Evolutionary conservation across 1,284 basidiomycete genomes (phyloP).

Genomic region (Irpex sp.): DNA sequence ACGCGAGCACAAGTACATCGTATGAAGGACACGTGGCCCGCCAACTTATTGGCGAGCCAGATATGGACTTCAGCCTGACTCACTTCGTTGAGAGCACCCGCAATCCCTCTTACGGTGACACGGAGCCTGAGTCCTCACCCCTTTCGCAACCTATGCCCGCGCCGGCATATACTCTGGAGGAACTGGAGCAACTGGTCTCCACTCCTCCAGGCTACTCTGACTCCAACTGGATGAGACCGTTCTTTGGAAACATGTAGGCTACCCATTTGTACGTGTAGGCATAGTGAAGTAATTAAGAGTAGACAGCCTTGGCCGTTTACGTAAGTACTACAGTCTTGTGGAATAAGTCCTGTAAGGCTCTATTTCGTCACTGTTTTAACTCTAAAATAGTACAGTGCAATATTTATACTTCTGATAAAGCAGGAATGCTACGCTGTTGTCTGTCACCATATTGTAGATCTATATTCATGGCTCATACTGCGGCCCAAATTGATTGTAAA

Average conservation of each 20-base stretch:
- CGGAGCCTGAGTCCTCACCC: background rate
- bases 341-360: too few relatives aligned
- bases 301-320: too few relatives aligned
- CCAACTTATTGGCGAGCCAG: slow-evolving; percentile 1
- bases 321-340: too few relatives aligned
- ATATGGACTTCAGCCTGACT: slow-evolving; percentile 12
- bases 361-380: too few relatives aligned
- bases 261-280: too few relatives aligned
- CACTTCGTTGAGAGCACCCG: slow-evolving; percentile 10
- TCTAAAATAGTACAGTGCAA: background rate
- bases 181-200: background rate
- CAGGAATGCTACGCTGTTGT: too few relatives aligned
- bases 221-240: background rate
- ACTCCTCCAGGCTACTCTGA: background rate
- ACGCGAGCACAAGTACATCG: background rate
- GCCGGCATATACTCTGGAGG: background rate
- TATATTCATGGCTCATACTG: too few relatives aligned
- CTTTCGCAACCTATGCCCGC: background rate
- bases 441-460: too few relatives aligned
- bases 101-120: background rate
- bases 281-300: too few relatives aligned
- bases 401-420: background rate
- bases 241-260: background rate
- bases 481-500: background rate
- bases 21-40: background rate